Conservation (phyloP, 2,329 filamentous ascomycete genomes). For the Colletotrichum endophyticum region DNA sequence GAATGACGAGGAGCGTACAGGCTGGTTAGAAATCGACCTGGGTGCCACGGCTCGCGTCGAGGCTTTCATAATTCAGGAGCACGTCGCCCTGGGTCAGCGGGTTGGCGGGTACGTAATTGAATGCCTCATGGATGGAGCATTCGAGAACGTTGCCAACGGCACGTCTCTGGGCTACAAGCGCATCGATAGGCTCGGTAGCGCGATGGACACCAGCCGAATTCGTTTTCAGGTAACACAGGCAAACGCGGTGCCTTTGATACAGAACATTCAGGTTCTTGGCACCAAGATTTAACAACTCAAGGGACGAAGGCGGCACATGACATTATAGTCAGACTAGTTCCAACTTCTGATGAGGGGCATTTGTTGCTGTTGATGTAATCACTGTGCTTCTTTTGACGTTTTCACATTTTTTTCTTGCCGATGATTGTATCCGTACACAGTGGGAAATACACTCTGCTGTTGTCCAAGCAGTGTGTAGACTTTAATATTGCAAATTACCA, state of each 20-base stretch:
- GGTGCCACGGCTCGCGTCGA: neutral
- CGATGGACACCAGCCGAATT: neutral
- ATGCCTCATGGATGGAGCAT: neutral
- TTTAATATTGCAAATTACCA: too few relatives aligned
- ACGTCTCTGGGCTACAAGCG: neutral
- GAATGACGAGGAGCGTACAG: neutral
- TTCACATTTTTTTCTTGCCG: too few relatives aligned
- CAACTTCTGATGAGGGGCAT: too few relatives aligned
- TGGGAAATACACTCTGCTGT: too few relatives aligned
- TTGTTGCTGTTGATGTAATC: too few relatives aligned
- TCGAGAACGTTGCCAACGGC: neutral
- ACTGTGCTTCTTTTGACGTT: too few relatives aligned
- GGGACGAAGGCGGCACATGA: too few relatives aligned
- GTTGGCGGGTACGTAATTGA: neutral
- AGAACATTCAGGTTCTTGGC: fast-evolving
- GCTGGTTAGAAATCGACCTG: neutral
- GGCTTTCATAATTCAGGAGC: neutral
- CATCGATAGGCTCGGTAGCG: neutral
- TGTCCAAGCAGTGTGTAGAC: too few relatives aligned
- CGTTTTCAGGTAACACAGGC: neutral
- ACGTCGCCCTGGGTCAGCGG: fast-evolving
- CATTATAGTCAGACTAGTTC: too few relatives aligned
- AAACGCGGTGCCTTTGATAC: neutral
- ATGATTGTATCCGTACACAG: too few relatives aligned
- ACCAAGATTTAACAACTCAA: too few relatives aligned